Evolutionary conservation across 2,329 filamentous ascomycete species (phyloP).

Genomic region (Ophiostoma sp.): DNA sequence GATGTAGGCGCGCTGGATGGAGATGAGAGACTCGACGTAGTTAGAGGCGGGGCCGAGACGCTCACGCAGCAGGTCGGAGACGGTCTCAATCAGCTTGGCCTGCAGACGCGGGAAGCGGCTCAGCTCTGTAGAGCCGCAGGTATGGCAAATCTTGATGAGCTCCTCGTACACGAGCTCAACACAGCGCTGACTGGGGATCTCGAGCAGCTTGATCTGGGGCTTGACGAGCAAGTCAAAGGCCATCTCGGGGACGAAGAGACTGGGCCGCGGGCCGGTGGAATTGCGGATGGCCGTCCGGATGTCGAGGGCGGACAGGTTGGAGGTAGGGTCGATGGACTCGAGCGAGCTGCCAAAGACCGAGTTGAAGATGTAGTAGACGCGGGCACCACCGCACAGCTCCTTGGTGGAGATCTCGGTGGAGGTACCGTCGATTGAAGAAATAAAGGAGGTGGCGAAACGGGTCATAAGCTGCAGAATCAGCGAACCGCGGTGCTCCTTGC

Average conservation of each 20-base stretch:
- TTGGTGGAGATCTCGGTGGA: constrained; percentile 99
- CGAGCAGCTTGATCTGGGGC: constrained; percentile 95
- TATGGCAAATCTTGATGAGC: constrained; percentile 98
- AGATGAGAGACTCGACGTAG: constrained; percentile 95
- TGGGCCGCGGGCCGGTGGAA: constrained; percentile 92
- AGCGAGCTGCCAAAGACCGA: constrained; percentile 96
- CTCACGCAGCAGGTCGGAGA: constrained; percentile 92
- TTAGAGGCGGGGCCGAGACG: constrained; percentile 82
- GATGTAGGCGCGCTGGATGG: constrained; percentile 97
- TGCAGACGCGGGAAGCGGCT: constrained; percentile 89
- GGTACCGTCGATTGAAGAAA: constrained; percentile 97
- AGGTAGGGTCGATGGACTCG: constrained; percentile 93
- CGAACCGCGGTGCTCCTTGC: constrained; percentile 93
- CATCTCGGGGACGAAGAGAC: constrained; percentile 94
- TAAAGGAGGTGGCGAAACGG: constrained; percentile 95
- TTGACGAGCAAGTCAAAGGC: constrained; percentile 97
- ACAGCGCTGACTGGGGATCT: constrained; percentile 91
- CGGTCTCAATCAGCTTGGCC: constrained; percentile 95
- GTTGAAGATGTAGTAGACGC: constrained; percentile 99
- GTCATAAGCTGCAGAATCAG: constrained; percentile 98
- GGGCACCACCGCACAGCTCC: constrained; percentile 88
- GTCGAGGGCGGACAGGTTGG: constrained; percentile 89
- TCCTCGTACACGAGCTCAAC: constrained; percentile 98
- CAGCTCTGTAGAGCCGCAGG: constrained; percentile 92
- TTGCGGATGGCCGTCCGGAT: constrained; percentile 97